Evolutionary conservation across 192 early-diverging fungal species (phyloP).

Genomic region (Coemansia erecta): DNA sequence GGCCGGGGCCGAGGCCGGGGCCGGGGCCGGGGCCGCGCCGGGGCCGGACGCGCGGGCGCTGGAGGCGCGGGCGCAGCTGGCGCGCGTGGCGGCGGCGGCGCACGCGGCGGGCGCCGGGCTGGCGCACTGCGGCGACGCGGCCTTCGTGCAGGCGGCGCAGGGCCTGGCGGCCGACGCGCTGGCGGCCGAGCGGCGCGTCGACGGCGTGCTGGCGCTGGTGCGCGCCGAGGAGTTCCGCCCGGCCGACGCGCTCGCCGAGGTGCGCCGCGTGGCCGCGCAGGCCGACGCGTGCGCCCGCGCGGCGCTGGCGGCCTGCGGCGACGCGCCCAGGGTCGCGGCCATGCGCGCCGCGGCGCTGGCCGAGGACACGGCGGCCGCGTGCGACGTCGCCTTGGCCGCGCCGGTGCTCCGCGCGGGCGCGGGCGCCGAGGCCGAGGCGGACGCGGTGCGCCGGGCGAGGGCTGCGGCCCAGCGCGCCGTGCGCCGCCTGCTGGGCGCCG

Average conservation of each 20-base stretch:
- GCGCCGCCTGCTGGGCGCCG: slow-evolving; percentile 43
- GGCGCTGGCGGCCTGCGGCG: slow-evolving; percentile 29
- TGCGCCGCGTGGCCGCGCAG: slow-evolving; percentile 67
- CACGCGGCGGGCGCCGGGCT: slow-evolving; percentile 69
- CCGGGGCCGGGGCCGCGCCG: too few relatives aligned
- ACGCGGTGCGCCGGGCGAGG: too few relatives aligned
- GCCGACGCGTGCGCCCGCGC: slow-evolving; percentile 57
- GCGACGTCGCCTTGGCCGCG: slow-evolving; percentile 64
- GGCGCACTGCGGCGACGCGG: slow-evolving; percentile 63
- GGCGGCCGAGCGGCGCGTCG: slow-evolving; percentile 75
- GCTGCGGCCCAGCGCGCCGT: background rate
- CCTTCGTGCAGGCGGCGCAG: slow-evolving; percentile 65
- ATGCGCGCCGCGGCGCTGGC: slow-evolving; percentile 57
- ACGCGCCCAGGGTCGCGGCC: slow-evolving; percentile 45
- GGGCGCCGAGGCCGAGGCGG: too few relatives aligned
- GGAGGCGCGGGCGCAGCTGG: slow-evolving; percentile 34
- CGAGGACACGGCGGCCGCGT: slow-evolving; percentile 60
- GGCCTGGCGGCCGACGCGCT: slow-evolving; percentile 75
- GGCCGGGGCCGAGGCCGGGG: slow-evolving; percentile 67
- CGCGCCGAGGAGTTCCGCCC: slow-evolving; percentile 77
- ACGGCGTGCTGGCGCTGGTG: slow-evolving; percentile 70
- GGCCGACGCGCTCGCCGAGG: slow-evolving; percentile 61
- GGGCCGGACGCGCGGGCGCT: too few relatives aligned
- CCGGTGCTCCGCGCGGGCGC: slow-evolving; percentile 14
- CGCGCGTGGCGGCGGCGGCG: slow-evolving; percentile 62